phyloP scores from a whole-genome alignment of 2,329 filamentous ascomycete genomes.

The Alternaria ventricosa region DNA sequence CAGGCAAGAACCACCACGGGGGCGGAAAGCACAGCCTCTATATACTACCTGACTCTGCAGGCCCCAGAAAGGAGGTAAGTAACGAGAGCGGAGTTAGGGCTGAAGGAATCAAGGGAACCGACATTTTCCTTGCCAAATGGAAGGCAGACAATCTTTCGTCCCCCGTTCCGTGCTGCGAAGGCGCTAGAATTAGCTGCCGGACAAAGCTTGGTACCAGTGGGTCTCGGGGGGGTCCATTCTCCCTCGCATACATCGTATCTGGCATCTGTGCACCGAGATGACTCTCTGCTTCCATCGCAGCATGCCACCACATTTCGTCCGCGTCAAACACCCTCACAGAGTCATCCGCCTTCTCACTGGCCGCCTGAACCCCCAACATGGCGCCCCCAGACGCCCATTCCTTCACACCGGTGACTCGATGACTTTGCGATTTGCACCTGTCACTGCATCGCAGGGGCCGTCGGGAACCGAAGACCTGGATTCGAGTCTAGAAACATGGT shows the following conservation, averaged over 20 bases:
- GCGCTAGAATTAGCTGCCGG: constrained; percentile 6
- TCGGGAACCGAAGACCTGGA: not conserved
- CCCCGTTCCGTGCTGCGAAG: not conserved
- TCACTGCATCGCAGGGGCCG: constrained; percentile 6
- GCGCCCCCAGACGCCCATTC: not conserved
- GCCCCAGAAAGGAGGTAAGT: not conserved
- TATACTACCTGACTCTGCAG: not conserved
- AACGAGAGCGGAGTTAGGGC: not conserved
- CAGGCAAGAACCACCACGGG: not conserved
- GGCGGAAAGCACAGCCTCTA: not conserved
- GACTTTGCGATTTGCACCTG: constrained; percentile 2
- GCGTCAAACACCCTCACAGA: not conserved
- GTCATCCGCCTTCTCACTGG: not conserved
- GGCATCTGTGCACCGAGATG: not conserved
- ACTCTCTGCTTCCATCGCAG: not conserved
- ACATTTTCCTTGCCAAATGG: not conserved
- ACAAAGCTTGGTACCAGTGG: constrained; percentile 3
- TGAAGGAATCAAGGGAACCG: constrained; percentile 1
- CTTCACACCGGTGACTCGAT: constrained; percentile 5
- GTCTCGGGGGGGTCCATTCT: not conserved
- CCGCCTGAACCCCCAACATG: constrained; percentile 12
- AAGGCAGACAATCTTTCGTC: not conserved
- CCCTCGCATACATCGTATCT: not conserved
- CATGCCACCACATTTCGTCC: not conserved
- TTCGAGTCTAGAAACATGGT: not conserved